Evolutionary conservation across 2,329 filamentous ascomycete species (phyloP).

Genomic region (Pseudogymnoascus sp.): DNA sequence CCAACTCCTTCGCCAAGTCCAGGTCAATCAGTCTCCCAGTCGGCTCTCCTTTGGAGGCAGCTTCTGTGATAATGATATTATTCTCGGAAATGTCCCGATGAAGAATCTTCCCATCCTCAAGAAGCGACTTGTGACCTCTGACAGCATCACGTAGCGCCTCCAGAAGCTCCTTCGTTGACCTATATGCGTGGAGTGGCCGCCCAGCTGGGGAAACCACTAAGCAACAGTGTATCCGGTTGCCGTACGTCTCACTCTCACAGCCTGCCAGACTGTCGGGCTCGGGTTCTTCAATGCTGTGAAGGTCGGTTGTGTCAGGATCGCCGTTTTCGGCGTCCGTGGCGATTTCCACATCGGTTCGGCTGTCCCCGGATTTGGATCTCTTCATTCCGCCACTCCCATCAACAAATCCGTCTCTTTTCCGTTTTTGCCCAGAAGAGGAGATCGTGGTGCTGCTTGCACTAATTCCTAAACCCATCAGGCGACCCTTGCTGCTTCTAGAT

Average conservation of each 20-base stretch:
- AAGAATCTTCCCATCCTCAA: slow-evolving; percentile 29
- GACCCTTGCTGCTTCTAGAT: slow-evolving; percentile 1
- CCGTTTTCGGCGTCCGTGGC: not conserved
- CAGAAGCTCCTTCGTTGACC: slow-evolving; percentile 29
- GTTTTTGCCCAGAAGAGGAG: slow-evolving; percentile 9
- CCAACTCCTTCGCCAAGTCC: slow-evolving; percentile 27
- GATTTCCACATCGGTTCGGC: not conserved
- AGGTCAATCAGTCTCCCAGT: slow-evolving; percentile 32
- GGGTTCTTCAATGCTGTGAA: slow-evolving; percentile 21
- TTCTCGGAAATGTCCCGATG: slow-evolving; percentile 32
- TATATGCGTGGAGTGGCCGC: slow-evolving; percentile 24
- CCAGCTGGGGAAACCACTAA: slow-evolving; percentile 28
- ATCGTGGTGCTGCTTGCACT: slow-evolving; percentile 7
- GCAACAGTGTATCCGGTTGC: slow-evolving; percentile 28
- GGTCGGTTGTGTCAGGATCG: not conserved
- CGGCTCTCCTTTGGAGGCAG: slow-evolving; percentile 13
- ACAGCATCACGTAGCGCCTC: slow-evolving; percentile 30
- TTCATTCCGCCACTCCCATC: slow-evolving; percentile 14
- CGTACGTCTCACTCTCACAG: slow-evolving; percentile 19
- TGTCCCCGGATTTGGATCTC: slow-evolving; percentile 17
- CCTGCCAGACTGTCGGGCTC: slow-evolving; percentile 18
- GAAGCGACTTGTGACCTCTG: slow-evolving; percentile 32
- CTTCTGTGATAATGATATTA: slow-evolving; percentile 32
- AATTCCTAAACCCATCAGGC: slow-evolving; percentile 1
- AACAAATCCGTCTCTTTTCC: slow-evolving; percentile 18